These are phyloP conservation scores for Corniculantispora saksenae DNA, from an alignment of 2,329 filamentous ascomycete species.

Conservation along the genomic window DNA sequence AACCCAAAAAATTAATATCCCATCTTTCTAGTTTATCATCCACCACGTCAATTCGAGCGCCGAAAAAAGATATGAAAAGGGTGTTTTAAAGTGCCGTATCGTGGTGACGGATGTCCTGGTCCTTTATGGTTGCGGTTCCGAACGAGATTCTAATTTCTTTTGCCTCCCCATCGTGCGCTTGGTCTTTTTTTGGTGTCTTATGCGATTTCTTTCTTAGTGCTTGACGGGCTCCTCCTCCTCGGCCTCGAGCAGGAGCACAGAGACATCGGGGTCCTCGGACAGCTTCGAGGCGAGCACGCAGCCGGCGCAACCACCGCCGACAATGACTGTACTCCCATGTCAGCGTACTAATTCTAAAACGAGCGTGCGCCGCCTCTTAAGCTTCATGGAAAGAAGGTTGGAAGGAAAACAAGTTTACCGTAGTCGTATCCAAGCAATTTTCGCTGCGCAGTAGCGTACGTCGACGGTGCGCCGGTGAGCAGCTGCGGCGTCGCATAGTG, in stretches of 20 bases:
- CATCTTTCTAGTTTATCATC: slow-evolving; percentile 15
- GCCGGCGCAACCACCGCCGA: slow-evolving; percentile 32
- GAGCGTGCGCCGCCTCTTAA: no score
- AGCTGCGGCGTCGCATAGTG: slow-evolving; percentile 20
- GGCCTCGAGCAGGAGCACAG: slow-evolving; percentile 25
- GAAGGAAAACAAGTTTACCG: not conserved
- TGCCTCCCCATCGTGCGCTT: slow-evolving; percentile 5
- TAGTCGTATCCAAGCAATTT: slow-evolving; percentile 17
- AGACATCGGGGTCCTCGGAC: slow-evolving; percentile 27
- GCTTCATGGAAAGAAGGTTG: no score
- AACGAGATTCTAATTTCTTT: slow-evolving; percentile 2
- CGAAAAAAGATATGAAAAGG: slow-evolving; percentile 8
- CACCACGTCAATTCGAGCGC: slow-evolving; percentile 18
- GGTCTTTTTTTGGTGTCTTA: not conserved
- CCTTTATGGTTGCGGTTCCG: slow-evolving; percentile 17
- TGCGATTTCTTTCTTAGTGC: slow-evolving; percentile 43
- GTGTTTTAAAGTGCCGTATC: not conserved
- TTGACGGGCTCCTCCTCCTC: slow-evolving; percentile 59
- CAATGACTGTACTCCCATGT: slow-evolving; percentile 24
- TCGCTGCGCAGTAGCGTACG: slow-evolving; percentile 8
- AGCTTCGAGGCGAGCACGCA: slow-evolving; percentile 33
- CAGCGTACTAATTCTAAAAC: not conserved
- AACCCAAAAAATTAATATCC: slow-evolving; percentile 20
- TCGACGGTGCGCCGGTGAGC: slow-evolving; percentile 9
- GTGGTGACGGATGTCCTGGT: slow-evolving; percentile 22